These are phyloP conservation scores for Aspergillus felis DNA, from an alignment of 2,329 filamentous ascomycete species.

Conservation along the genomic window DNA sequence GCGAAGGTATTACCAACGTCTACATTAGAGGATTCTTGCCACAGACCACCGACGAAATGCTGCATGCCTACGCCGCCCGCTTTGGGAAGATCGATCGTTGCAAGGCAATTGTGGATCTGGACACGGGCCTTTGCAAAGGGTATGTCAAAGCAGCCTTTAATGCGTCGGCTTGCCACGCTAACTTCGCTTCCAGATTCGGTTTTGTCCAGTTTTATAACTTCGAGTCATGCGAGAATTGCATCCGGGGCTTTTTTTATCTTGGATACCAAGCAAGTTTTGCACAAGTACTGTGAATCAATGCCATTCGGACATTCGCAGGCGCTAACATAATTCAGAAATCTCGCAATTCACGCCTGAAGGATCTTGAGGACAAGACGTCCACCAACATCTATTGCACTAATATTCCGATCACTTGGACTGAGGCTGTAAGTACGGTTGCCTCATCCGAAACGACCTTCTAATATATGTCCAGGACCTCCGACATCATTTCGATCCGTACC, in stretches of 20 bases:
- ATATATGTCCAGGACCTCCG: conserved; percentile 59
- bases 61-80: conserved; percentile 75
- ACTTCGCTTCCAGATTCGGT: conserved; percentile 65
- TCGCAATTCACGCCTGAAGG: conserved; percentile 97
- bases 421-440: conserved; percentile 60
- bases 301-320: neutral
- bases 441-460: neutral
- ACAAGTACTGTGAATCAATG: conserved; percentile 52
- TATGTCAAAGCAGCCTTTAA: conserved; percentile 43
- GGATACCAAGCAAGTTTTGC: conserved; percentile 98
- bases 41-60: conserved; percentile 87
- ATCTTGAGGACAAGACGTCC: conserved; percentile 80
- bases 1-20: conserved; percentile 92
- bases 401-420: conserved; percentile 84
- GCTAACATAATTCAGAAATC: conserved; percentile 66
- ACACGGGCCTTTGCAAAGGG: conserved; percentile 95
- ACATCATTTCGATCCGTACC: conserved; percentile 50
- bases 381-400: conserved; percentile 99
- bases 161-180: conserved; percentile 19
- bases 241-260: conserved; percentile 88
- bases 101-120: conserved; percentile 96
- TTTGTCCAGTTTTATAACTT: conserved; percentile 93
- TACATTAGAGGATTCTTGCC: conserved; percentile 96
- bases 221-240: conserved; percentile 89
- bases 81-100: conserved; percentile 95